Evolutionary conservation across 2,329 filamentous ascomycete species (phyloP), one percentile per base, ranked within the genome.

Genomic region (Fusarium anthophilum): DNA sequence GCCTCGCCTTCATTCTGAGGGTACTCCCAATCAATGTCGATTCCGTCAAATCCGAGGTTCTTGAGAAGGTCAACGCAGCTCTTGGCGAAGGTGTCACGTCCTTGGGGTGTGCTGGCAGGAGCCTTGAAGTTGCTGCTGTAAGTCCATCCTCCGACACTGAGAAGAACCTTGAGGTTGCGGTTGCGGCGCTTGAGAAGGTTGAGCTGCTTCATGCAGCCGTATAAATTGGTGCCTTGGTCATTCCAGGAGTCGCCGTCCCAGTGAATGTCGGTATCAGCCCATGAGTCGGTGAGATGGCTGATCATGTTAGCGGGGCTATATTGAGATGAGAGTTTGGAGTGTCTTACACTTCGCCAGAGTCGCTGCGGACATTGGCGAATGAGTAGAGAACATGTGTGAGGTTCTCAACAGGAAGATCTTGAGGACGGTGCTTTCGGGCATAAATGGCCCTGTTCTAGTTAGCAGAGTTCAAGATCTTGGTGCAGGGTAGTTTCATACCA

Each of bases 71-170:
- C 87, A 2, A 97, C 92, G 39, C 93, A 92, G 35, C 89, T 90
- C 57, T 88, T 85, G 14, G 94, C 95, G 82, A 98, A 98, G 3
- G 80, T 87, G 37, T 87, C 85, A 13, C 95, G 89, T 14, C 94
- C 94, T 30, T 88, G 82, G 0, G 90, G 86, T 0, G 93, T 94
- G 47, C 92, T 93, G 2, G 92, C 92, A 0, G 94, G 93, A 35
- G 83, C 84, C n/a, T 89, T 88, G 82, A 98, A 97, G 84, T 97
- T 96, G 81, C 89, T 86, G 72, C 92, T 94, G 82, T 97, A 98
- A 0, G 95, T 97, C 95, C 95, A 98, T 57, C 96, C 96, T 70
- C 95, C 95, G 70, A 98, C 94, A 61, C 92, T 95, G 9, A 98
- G 88, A 18, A 98, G 87, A 8, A 96, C 86, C 82, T 98, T 98